Evolutionary conservation across 352 stramenopile genomes (phyloP), one percentile per base, ranked within the genome.

Genomic region (Globisporangium nagaii): DNA sequence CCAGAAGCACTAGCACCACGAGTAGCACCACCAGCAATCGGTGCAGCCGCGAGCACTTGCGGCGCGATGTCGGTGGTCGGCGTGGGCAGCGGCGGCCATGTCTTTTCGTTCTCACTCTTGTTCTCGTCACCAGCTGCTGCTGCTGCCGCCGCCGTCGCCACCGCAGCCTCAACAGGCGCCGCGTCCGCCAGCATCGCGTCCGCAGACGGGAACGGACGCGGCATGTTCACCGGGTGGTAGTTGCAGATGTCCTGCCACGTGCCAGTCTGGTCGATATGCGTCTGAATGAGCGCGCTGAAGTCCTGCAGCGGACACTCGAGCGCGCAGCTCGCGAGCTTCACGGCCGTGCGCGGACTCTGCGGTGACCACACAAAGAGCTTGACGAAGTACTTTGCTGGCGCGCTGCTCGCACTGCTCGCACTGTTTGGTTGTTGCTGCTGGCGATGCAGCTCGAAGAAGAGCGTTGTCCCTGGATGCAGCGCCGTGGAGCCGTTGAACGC

Each of bases 371-470:
- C 72, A 46, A 78, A 91, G 28, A 89, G 60, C 43, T 74, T 66
- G 24, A 91, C 63, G 22, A 89, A 78, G 53, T 83, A 61, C 47
- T 78, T 30, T 17, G 31, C 47, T n/a, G 12, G 37, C 24, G 31
- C 24, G 25, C 25, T 48, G 2, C 4, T 48, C 22, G 22, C 32
- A 1, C 41, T 47, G 40, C 19, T 45, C n/a, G n/a, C n/a, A 28
- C 4, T 47, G 49, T 10, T 47, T 22, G 44, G 2, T 24, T 37
- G 2, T 7, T 36, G 19, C 15, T 43, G 27, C 24, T 65, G 61
- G 28, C 73, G 71, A 50, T 87, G 73, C 8, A 92, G 65, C 56
- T 92, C 81, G 31, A 92, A 88, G 58, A 87, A 82, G 13, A 92
- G 56, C 56, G 81, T 88, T 40, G 81, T 88, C 1, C 70, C 81